Conservation (phyloP, 2,329 filamentous ascomycete species). For the Bretziella fagacearum region DNA sequence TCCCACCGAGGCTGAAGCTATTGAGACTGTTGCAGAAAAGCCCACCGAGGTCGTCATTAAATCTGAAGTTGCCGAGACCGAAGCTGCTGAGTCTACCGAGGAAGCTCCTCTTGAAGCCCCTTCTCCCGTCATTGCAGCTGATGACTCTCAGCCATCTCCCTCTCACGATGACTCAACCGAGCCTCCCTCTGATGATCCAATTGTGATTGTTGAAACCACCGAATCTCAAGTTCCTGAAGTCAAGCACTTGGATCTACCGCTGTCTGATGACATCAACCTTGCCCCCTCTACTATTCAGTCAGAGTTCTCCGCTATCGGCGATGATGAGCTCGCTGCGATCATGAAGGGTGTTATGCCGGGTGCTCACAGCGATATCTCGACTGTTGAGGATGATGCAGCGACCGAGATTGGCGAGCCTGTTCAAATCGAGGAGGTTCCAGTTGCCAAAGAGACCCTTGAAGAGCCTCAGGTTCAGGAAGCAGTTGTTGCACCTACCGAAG, state of each 20-base stretch:
- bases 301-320: conserved; percentile 4
- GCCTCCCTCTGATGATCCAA: neutral
- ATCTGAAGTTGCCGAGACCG: neutral
- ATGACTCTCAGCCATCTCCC: neutral
- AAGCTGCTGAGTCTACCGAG: neutral
- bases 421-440: neutral
- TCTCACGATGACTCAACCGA: neutral
- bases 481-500: neutral
- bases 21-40: neutral
- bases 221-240: neutral
- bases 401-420: conserved; percentile 7
- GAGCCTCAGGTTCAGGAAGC: neutral
- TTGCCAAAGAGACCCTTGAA: neutral
- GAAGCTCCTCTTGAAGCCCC: neutral
- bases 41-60: neutral
- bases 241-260: neutral
- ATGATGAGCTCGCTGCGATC: conserved; percentile 6
- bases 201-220: neutral
- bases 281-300: conserved; percentile 6
- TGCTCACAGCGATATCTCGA: neutral
- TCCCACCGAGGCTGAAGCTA: neutral
- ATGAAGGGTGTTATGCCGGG: neutral
- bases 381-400: conserved; percentile 1
- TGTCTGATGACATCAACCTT: neutral
- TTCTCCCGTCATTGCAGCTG: neutral